Evolutionary conservation across 345 rosid genomes (phyloP), one percentile per base, ranked within the genome.

Genomic region (Capsella bursapastoris): DNA sequence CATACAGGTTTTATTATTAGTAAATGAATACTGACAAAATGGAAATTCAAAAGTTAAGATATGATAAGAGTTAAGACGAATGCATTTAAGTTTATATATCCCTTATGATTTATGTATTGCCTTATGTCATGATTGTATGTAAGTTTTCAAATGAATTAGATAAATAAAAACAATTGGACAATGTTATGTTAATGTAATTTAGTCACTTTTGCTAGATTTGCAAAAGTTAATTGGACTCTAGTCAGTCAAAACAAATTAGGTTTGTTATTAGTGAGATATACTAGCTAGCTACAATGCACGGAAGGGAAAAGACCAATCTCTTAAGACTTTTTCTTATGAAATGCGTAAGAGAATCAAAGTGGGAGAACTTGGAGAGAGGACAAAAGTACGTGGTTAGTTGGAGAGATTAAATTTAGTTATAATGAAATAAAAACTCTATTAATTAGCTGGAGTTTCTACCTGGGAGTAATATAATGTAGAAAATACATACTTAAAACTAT

Each of bases 381-480:
- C 49, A 60, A 58, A 35, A 57, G 2, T 45, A 47, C 60, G 37
- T 57, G 11, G 44, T 18, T 47, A 25, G 59, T 49, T 61, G 34
- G 51, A 62, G 44, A 45, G 40, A 73, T 65, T 55, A 72, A 43
- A 6, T 50, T 7, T n/a, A 59, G 27, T 25, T 49, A 53, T 34
- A 44, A 57, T 64, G 3, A 22, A 40, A 31, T 9, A 58, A 66
- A 22, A 52, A 67, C 12, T 50, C 61, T 18, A 56, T 51, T 43
- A 9, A 48, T 61, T 68, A 76, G 79, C 59, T 76, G 79, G 70
- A 76, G 43, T 50, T 44, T 27, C 70, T 31, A 76, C 71, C 65
- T 12, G 70, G 35, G 70, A 47, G 1, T 16, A 45, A 35, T 45
- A 62, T 52, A 13, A 50, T 29, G 41, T 31, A 67, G 14, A 40